Percentiles rank a stretch among this genome's conserved stretches.
These are phyloP conservation scores for Curvularia spicifera DNA, from an alignment of 2,329 filamentous ascomycete species.

Conservation along the genomic window DNA sequence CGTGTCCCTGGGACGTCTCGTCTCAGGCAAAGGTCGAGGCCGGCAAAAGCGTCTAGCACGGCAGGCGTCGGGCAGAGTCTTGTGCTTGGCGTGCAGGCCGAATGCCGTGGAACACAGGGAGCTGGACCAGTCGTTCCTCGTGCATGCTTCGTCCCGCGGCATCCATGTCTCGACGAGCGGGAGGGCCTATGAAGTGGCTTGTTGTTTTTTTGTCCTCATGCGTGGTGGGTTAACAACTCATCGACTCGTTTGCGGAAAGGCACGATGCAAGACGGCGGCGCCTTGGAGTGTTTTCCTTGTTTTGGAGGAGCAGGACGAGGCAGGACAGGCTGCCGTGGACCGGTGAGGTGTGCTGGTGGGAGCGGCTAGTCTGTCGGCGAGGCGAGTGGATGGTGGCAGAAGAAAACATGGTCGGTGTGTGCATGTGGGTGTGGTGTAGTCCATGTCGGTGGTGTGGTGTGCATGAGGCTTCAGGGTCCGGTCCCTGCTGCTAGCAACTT, in stretches of 20 bases:
- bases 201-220: constrained; percentile 3
- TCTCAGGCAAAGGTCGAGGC: neutral
- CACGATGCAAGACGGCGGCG: neutral
- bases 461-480: constrained; percentile 18
- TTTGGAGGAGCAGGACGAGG: neutral
- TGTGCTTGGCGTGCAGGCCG: constrained; percentile 5
- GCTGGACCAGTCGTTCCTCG: constrained; percentile 19
- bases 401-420: constrained; percentile 18
- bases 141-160: constrained; percentile 21
- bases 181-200: constrained; percentile 10
- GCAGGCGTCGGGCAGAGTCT: neutral
- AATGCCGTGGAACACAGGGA: constrained; percentile 13
- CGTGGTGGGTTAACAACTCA: constrained; percentile 18
- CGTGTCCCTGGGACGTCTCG: neutral
- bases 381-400: constrained; percentile 8
- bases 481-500: constrained; percentile 15
- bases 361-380: constrained; percentile 4
- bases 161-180: constrained; percentile 16
- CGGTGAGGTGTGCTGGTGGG: constrained; percentile 3
- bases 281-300: neutral
- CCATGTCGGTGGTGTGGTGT: neutral
- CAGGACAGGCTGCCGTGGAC: constrained; percentile 2
- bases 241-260: constrained; percentile 1
- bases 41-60: constrained; percentile 3
- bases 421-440: neutral